These are phyloP conservation scores for Aureobasidium uvarum DNA, from an alignment of 2,329 filamentous ascomycete genomes.

Conservation along the genomic window DNA sequence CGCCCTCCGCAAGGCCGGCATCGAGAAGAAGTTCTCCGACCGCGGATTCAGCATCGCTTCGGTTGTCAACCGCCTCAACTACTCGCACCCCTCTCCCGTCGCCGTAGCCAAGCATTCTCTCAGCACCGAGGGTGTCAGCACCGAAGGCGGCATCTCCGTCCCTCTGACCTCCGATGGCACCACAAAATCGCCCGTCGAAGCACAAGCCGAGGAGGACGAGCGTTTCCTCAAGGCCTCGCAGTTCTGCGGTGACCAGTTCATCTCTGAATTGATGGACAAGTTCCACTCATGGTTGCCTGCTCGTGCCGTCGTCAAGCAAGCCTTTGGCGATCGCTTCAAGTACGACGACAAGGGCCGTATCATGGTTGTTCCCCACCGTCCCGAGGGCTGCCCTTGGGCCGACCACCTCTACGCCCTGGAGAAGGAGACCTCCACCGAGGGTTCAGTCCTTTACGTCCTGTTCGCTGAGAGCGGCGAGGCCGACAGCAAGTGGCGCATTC, in stretches of 20 bases:
- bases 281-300: slow-evolving; percentile 81
- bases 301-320: slow-evolving; percentile 70
- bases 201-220: slow-evolving; percentile 73
- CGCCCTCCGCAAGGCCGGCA: slow-evolving; percentile 64
- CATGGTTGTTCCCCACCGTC: slow-evolving; percentile 63
- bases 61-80: slow-evolving; percentile 82
- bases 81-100: slow-evolving; percentile 49
- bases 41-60: slow-evolving; percentile 81
- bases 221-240: slow-evolving; percentile 73
- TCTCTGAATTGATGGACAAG: slow-evolving; percentile 74
- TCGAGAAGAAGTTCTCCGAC: slow-evolving; percentile 80
- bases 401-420: slow-evolving; percentile 93
- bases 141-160: slow-evolving; percentile 24
- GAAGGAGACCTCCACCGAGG: slow-evolving; percentile 50
- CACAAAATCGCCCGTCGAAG: slow-evolving; percentile 40
- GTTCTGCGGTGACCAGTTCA: slow-evolving; percentile 88
- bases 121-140: slow-evolving; percentile 25
- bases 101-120: slow-evolving; percentile 28
- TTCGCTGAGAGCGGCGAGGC: slow-evolving; percentile 79
- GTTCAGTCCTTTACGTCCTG: slow-evolving; percentile 75
- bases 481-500: slow-evolving; percentile 86
- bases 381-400: slow-evolving; percentile 87
- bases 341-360: slow-evolving; percentile 74
- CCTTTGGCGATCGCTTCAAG: slow-evolving; percentile 67
- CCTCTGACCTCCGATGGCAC: slow-evolving; percentile 24